A percentile compares a stretch with the other conserved stretches of the same genome.
Conservation (phyloP, 208 protist species). For the Wallacemonas rigidus region DNA sequence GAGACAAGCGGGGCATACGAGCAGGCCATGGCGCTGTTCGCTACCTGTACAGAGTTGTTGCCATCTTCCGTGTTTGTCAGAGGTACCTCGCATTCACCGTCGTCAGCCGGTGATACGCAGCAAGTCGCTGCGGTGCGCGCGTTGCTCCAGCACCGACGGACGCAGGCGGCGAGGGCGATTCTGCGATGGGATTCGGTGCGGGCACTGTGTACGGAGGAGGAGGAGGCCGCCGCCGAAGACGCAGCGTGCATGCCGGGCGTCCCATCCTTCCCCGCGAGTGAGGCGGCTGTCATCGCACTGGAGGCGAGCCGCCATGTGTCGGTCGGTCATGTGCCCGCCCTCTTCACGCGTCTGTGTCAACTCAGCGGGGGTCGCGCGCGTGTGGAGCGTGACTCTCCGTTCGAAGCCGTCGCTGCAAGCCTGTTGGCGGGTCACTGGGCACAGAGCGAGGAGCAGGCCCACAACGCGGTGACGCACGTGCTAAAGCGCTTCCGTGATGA, state of each 20-base stretch:
- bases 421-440: conserved; percentile 3
- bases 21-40: conserved; percentile 11
- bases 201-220: not conserved
- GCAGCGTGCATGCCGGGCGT: not conserved
- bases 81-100: too few species aligned
- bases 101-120: too few species aligned
- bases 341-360: not conserved
- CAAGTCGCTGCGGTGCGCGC: not conserved
- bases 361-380: not conserved
- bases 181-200: conserved; percentile 19
- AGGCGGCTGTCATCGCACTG: conserved; percentile 8
- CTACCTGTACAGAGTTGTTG: not conserved
- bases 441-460: conserved; percentile 3
- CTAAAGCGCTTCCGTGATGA: not conserved
- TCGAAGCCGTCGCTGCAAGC: not conserved
- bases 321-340: not conserved
- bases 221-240: not conserved
- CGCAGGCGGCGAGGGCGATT: conserved; percentile 1
- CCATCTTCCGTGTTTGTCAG: not conserved
- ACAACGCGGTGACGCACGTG: not conserved
- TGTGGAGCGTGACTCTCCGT: not conserved
- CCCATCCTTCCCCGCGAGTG: not conserved
- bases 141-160: not conserved
- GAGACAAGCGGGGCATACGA: conserved; percentile 1
- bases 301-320: conserved; percentile 2